phyloP scores from a whole-genome alignment of 164 flowering plant species.

The Warburgia ugandensis region DNA sequence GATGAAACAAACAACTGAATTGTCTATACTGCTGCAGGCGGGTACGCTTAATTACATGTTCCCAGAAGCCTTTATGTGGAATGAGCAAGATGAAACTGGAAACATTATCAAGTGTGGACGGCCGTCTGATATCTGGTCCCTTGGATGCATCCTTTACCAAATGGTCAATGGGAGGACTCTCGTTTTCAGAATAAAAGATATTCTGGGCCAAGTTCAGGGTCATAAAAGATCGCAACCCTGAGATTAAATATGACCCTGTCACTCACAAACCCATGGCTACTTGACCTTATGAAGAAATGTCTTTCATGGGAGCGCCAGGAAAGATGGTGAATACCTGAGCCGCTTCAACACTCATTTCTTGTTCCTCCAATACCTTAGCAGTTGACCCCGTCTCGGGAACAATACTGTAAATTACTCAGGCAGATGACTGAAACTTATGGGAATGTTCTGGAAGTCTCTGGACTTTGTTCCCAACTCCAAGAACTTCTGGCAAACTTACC shows the following conservation, averaged over 20 bases:
- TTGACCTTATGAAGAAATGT: constrained; percentile 92
- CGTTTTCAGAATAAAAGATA: constrained; percentile 92
- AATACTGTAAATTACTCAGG: constrained; percentile 37
- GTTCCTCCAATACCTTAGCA: constrained; percentile 61
- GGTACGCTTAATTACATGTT: constrained; percentile 99
- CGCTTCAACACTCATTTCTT: constrained; percentile 85
- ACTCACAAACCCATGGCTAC: constrained; percentile 79
- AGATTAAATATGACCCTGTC: constrained; percentile 61
- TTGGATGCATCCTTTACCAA: constrained; percentile 96
- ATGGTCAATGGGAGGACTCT: constrained; percentile 97
- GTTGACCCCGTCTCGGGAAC: constrained; percentile 21
- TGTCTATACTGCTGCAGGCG: too few species aligned
- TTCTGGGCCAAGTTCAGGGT: constrained; percentile 98
- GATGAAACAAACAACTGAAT: too few species aligned
- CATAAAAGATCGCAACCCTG: constrained; percentile 77
- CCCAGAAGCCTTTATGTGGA: constrained; percentile 98
- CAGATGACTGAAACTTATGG: constrained; percentile 43
- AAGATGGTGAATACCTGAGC: constrained; percentile 89
- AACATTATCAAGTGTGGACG: constrained; percentile 91
- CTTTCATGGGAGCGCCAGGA: constrained; percentile 87
- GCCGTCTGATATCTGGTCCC: constrained; percentile 98
- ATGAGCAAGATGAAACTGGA: constrained; percentile 82
- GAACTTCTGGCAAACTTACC: constrained; percentile 25
- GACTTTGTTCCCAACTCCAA: constrained; percentile 40
- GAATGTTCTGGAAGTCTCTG: constrained; percentile 34